A percentile compares a stretch with the other conserved stretches of the same genome.
These are phyloP conservation scores for Laetiporus sulphureus DNA, from an alignment of 1,284 basidiomycete species.

Conservation along the genomic window DNA sequence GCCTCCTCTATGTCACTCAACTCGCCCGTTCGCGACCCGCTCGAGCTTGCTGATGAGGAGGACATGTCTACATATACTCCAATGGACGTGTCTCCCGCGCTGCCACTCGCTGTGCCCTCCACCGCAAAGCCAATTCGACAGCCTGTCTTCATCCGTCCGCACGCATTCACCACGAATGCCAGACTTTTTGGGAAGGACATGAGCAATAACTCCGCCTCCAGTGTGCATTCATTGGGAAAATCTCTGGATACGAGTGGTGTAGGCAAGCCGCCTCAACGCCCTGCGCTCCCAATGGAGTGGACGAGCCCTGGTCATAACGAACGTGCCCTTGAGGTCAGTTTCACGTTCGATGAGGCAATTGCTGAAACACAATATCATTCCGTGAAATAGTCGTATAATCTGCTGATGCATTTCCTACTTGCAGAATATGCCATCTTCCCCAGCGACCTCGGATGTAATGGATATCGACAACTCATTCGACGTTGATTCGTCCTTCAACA, in stretches of 20 bases:
- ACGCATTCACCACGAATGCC: slow-evolving; percentile 52
- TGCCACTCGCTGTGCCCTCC: slow-evolving; percentile 13
- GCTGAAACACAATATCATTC: neutral
- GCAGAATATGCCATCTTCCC: slow-evolving; percentile 22
- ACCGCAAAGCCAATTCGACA: slow-evolving; percentile 21
- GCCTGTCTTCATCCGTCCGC: slow-evolving; percentile 36
- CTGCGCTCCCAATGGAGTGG: slow-evolving; percentile 61
- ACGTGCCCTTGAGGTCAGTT: slow-evolving; percentile 26
- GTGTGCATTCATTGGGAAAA: slow-evolving; percentile 26
- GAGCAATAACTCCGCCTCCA: slow-evolving; percentile 39
- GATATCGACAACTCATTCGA: too few relatives aligned
- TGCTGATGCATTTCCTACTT: slow-evolving; percentile 16
- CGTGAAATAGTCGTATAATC: neutral
- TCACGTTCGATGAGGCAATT: slow-evolving; percentile 7
- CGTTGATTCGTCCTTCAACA: slow-evolving; percentile 29
- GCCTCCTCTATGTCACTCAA: slow-evolving; percentile 73
- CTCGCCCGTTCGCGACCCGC: slow-evolving; percentile 48
- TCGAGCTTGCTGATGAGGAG: slow-evolving; percentile 38
- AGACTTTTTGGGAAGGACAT: slow-evolving; percentile 68
- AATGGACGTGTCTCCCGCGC: slow-evolving; percentile 78
- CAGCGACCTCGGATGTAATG: slow-evolving; percentile 51
- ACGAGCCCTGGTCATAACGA: slow-evolving; percentile 26
- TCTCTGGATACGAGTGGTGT: slow-evolving; percentile 33
- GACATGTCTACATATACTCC: slow-evolving; percentile 40
- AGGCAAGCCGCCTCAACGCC: slow-evolving; percentile 49